Evolutionary conservation across 139 green algal species (phyloP), one percentile per base, ranked within the genome.

Genomic region (Haematococcus lacustris): DNA sequence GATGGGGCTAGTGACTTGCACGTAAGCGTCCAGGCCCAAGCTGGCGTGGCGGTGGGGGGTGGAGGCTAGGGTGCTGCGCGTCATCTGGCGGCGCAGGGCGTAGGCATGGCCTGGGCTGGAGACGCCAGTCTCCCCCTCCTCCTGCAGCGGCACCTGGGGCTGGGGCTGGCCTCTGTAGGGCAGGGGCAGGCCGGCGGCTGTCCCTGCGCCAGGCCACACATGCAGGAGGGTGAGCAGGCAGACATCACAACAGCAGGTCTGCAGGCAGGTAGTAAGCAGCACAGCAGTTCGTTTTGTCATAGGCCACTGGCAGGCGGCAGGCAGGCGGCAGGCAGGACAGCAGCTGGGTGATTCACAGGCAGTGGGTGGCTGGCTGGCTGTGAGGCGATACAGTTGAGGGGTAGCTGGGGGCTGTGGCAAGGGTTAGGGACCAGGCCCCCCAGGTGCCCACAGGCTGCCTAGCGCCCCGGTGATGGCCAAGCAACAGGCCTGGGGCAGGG

Each of bases 1-100:
- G 76, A 96, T 96, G 57, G 90, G 90, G 2, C 81, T 90, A 3
- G 87, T 93, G 64, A 91, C 34, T 78, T 96, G 91, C 51, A 91
- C 86, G 73, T 96, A 96, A 0, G 76, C 85, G 5, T 76, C 70
- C 40, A 96, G 82, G 3, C 83, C 91, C 75, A 96, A 81, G 1
- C 74, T 77, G 1, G 88, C 82, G 61, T 96, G 91, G 5, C 68
- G 72, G 32, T 73, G 17, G 2, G 88, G 84, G 2, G 38, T 33
- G 0, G 75, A 50, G 3, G 43, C 60, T 41, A 84, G 79, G 0
- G 73, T 34, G 75, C 79, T 84, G 61, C 89, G 83, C 7, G 85
- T 89, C 91, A 97, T 95, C 76, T 79, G 86, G 35, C 62, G 72
- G 25, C 88, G 78, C 72, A 93, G 69, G 39, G 66, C 62, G 35